Evolutionary conservation across 495 filamentous ascomycete species (phyloP), one percentile per base, ranked within the genome.

Genomic region (Aspergillus ostianus): DNA sequence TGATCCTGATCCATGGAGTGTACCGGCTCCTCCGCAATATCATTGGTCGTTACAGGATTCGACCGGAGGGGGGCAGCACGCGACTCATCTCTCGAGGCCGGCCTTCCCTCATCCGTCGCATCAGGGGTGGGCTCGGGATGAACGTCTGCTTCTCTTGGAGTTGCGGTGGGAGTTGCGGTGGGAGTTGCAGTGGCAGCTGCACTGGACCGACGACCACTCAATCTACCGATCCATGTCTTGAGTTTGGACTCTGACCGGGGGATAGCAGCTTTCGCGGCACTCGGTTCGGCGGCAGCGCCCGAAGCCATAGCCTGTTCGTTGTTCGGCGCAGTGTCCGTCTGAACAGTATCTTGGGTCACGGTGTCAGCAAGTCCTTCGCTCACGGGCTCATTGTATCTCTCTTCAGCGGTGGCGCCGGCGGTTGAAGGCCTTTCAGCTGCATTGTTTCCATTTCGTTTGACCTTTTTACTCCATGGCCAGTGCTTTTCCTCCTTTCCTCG

Each of bases 201-300:
- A 68, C 77, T 70, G 58, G 71, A 50, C 19, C 72, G 70, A 55
- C 81, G 77, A 0, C 77, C 73, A 0, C 77, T 72, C 46, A 88
- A 75, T 52, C 78, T 81, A 8, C 70, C 85, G 47, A 90, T 70
- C 86, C 86, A 90, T 48, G 77, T 76, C 55, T 81, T 87, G 44
- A 88, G 73, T 58, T 81, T 80, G 47, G 74, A 77, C 17, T 73
- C 67, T 10, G 21, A 70, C 58, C 30, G 61, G 52, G 57, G 47
- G 49, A 69, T 63, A 15, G 73, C 64, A 50, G 71, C 70, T 29
- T 64, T 73, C 7, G 64, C 62, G 7, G 64, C 62, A 61, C 29
- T 47, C 10, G 57, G 44, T 27, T 67, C 62, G 4, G 62, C 56
- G 26, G 62, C 62, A 19, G 58, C 60, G 36, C 61, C 63, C 5